These are phyloP conservation scores for Wickerhamiella cacticola DNA, from an alignment of 805 yeast genomes.

Conservation along the genomic window DNA sequence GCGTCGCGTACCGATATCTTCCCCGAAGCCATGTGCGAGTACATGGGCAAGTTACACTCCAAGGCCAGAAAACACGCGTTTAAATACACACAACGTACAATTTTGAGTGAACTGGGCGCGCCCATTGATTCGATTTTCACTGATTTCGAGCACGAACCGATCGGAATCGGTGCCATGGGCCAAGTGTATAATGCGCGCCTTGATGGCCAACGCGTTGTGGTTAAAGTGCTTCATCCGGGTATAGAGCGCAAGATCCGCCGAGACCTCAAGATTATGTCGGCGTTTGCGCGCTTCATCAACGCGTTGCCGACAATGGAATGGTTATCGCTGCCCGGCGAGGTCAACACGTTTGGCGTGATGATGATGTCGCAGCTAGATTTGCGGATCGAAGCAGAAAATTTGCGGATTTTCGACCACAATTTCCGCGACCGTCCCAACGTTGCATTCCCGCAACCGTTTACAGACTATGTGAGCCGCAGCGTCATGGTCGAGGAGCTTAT, in stretches of 20 bases:
- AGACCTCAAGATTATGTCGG: conserved; percentile 72
- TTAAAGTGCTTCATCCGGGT: conserved; percentile 84
- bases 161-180: conserved; percentile 98
- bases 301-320: conserved; percentile 91
- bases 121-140: conserved; percentile 67
- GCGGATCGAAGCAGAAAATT: conserved; percentile 76
- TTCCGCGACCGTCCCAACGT: conserved; percentile 48
- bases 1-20: conserved; percentile 93
- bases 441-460: conserved; percentile 69
- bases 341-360: conserved; percentile 68
- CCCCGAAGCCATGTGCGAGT: conserved; percentile 64
- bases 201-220: conserved; percentile 52
- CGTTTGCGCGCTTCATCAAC: conserved; percentile 62
- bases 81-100: conserved; percentile 42
- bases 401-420: conserved; percentile 57
- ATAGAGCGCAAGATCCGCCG: conserved; percentile 62
- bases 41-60: conserved; percentile 67
- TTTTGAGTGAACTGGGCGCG: conserved; percentile 48
- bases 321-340: conserved; percentile 91
- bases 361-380: conserved; percentile 85
- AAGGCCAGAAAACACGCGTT: conserved; percentile 66
- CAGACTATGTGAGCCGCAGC: conserved; percentile 49
- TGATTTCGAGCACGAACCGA: conserved; percentile 59
- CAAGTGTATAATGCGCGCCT: conserved; percentile 78
- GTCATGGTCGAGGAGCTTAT: conserved; percentile 80